Evolutionary conservation across 768 basidiomycete genomes (phyloP), one percentile per base, ranked within the genome.

Genomic region (Trametes meyenii): DNA sequence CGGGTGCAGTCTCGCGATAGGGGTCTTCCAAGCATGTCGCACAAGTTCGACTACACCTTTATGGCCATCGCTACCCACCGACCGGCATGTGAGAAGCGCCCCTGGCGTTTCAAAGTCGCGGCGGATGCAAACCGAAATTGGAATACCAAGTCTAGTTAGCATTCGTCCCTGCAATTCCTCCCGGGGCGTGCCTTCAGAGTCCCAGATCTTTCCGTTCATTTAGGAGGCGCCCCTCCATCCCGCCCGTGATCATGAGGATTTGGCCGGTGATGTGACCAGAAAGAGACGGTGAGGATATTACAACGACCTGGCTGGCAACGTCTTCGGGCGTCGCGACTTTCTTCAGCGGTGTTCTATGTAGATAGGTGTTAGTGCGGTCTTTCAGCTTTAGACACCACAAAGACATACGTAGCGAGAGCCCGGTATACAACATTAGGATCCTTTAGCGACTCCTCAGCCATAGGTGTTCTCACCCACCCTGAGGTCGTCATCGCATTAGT

Each of bases 211-310:
- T 74, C 14, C 71, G 73, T 33, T 62, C 71, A 64, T 83, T 83
- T 61, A 83, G 68, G 36, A 84, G 54, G 11, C 78, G 73, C n/a
- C 90, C 90, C 79, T 92, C 90, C 89, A 90, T 90, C 2, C 90
- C 90, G 2, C 89, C 90, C 48, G 83, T 82, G 6, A 90, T 79
- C 85, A 89, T 88, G 29, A 89, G 67, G 6, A 86, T 81, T 66
- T 89, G 83, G 0, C 89, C 89, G 1, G 85, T 82, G 17, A 91
- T 79, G 67, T 91, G 89, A 0, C 89, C 88, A 0, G 88, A 90
- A 0, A 90, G 68, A 11, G 73, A 74, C 10, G 81, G 73, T 0
- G 88, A 90, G 0, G 89, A 81, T 2, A 91, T 69, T 1, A 88
- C 59, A 11, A 81, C 80, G 33, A 92, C 78, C 70, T 90, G 88